Evolutionary conservation across 805 yeast species (phyloP).

Genomic region (Spathaspora gorwiae): DNA sequence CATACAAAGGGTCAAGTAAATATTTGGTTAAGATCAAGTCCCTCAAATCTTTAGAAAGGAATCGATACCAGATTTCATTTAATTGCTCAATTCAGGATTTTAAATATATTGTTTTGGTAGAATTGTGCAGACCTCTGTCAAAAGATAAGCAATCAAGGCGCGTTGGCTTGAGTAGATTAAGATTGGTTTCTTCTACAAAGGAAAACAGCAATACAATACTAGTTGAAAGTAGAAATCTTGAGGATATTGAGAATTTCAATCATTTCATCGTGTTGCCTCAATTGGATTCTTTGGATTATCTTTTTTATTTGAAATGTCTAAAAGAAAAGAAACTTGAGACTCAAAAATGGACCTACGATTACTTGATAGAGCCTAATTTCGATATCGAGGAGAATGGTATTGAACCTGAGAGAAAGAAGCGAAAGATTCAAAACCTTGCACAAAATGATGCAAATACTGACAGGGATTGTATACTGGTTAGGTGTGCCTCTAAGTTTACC

Average conservation of each 20-base stretch:
- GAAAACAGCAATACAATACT: not conserved
- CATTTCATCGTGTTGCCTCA: conserved; percentile 4
- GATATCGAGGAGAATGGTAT: not conserved
- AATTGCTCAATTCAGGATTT: conserved; percentile 16
- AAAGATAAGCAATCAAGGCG: not conserved
- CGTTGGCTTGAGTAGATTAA: not conserved
- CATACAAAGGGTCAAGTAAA: conserved; percentile 24
- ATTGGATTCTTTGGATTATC: not conserved
- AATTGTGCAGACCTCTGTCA: conserved; percentile 16
- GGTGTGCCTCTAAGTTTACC: not conserved
- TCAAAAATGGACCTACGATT: not conserved
- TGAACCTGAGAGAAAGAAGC: not conserved
- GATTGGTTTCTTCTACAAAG: conserved; percentile 1
- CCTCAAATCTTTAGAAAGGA: not conserved
- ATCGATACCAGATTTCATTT: conserved; percentile 6
- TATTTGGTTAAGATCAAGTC: conserved; percentile 19
- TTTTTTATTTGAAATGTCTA: not conserved
- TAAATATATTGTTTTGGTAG: conserved; percentile 19
- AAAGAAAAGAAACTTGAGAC: not conserved
- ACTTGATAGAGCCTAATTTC: not conserved
- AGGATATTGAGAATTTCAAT: conserved; percentile 4
- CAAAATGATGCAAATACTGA: not conserved
- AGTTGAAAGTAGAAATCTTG: conserved; percentile 1
- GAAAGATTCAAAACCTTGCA: not conserved
- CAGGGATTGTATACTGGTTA: not conserved